These are phyloP conservation scores for Clohesyomyces aquaticus DNA, from an alignment of 495 filamentous ascomycete species.

Conservation along the genomic window DNA sequence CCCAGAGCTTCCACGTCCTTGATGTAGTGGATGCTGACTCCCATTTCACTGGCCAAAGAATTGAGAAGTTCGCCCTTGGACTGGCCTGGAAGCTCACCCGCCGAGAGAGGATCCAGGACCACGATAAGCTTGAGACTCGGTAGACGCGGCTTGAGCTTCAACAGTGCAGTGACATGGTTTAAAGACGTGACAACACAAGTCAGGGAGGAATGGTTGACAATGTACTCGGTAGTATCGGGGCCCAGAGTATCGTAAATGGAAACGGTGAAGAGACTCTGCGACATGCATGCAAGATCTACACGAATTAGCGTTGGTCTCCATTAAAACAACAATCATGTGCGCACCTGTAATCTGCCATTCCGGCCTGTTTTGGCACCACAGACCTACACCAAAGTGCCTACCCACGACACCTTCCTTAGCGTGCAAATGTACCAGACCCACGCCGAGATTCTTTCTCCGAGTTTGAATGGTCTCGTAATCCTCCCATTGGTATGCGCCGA, in stretches of 20 bases:
- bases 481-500: slow-evolving; percentile 79
- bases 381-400: slow-evolving; percentile 74
- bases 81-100: slow-evolving; percentile 73
- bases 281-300: slow-evolving; percentile 83
- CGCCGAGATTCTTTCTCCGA: slow-evolving; percentile 82
- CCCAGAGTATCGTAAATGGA: slow-evolving; percentile 97
- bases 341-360: slow-evolving; percentile 95
- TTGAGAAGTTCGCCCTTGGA: slow-evolving; percentile 80
- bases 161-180: slow-evolving; percentile 80
- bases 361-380: slow-evolving; percentile 95
- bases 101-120: slow-evolving; percentile 82
- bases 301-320: slow-evolving; percentile 7
- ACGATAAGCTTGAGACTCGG: slow-evolving; percentile 88
- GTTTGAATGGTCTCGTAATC: slow-evolving; percentile 79
- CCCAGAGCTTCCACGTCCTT: slow-evolving; percentile 79
- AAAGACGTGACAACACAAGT: slow-evolving; percentile 77
- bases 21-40: slow-evolving; percentile 77
- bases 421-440: slow-evolving; percentile 82
- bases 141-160: slow-evolving; percentile 78
- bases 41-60: slow-evolving; percentile 69
- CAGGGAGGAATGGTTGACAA: slow-evolving; percentile 86
- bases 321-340: slow-evolving; percentile 21
- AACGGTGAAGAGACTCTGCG: slow-evolving; percentile 85
- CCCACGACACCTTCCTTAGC: slow-evolving; percentile 66
- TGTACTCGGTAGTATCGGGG: slow-evolving; percentile 87